phyloP scores from a whole-genome alignment of 2,329 filamentous ascomycete genomes.

The Aureobasidium sp. region DNA sequence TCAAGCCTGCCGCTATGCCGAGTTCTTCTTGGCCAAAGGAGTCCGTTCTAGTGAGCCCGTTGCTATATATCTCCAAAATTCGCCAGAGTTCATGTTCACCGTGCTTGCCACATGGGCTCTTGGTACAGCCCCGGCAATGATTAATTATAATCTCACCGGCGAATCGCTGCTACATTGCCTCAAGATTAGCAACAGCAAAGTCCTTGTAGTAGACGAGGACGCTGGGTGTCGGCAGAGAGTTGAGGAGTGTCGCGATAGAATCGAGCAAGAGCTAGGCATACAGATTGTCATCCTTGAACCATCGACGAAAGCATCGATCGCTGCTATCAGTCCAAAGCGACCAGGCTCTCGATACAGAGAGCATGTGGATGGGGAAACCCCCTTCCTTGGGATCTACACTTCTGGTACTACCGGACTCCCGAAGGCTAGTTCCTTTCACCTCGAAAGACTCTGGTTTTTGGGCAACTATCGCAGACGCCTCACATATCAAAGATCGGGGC shows the following conservation, averaged over 20 bases:
- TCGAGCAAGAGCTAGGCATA: constrained; percentile 48
- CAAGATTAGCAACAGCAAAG: constrained; percentile 31
- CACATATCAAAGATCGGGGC: constrained; percentile 30
- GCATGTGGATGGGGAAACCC: constrained; percentile 43
- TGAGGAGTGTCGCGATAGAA: constrained; percentile 38
- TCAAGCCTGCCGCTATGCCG: constrained; percentile 52
- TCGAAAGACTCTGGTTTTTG: constrained; percentile 36
- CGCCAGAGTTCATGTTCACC: constrained; percentile 27
- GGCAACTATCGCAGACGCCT: constrained; percentile 20
- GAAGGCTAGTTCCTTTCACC: constrained; percentile 59
- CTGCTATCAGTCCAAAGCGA: constrained; percentile 39
- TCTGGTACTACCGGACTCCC: constrained; percentile 59
- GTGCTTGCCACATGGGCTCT: constrained; percentile 22
- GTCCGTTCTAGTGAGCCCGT: constrained; percentile 26
- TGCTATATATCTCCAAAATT: constrained; percentile 27
- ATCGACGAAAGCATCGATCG: constrained; percentile 39
- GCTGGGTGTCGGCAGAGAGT: constrained; percentile 47
- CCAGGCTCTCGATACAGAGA: constrained; percentile 49
- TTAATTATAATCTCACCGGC: constrained; percentile 29
- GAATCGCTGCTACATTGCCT: constrained; percentile 28
- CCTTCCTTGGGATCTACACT: constrained; percentile 63
- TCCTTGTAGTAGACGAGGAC: constrained; percentile 39
- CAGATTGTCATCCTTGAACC: constrained; percentile 46
- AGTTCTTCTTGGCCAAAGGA: constrained; percentile 46
- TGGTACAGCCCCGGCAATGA: constrained; percentile 25